Base-by-base conservation (phyloP, 345 rosid genomes). In the Citropsis articulata region DNA sequence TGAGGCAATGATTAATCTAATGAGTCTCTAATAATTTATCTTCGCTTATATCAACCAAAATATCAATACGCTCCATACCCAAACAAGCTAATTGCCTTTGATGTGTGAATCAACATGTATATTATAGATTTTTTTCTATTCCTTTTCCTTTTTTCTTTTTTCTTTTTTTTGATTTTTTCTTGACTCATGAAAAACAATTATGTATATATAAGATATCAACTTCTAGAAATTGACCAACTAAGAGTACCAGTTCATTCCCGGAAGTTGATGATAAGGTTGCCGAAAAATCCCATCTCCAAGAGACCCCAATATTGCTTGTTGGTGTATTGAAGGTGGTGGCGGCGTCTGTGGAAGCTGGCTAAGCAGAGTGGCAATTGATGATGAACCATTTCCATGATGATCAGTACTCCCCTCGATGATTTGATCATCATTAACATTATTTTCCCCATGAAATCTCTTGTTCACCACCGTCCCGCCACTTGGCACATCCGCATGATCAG, bases 221-320 rank as follows among this genome's bases (percentile, higher is more conserved):
- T 64, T 63, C 78, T 69, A 76, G 57, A 38, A 83, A 77, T 79
- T 55, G 69, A 65, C 13, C 50, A 45, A 77, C 78, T 85, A 92
- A 67, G 93, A 72, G 81, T 84, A 90, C 98, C 98, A 93, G 83
- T 91, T 95, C 78, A 93, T 78, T 69, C 94, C 95, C 7, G 91
- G 60, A 61, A 89, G 79, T 73, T 91, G 95, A 75, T 93, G 94
- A 75, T 84, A 89, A 27, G 91, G 84, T 66, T 89, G 88, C 80
- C 93, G 84, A 73, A 84, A 87, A 55, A 83, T 68, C 2, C 88
- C 92, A 57, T 93, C 94, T 6, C 91, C 90, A 21, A 89, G 19
- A 27, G 89, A 73, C 68, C 92, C 96, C 48, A 86, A 24, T 65
- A 79, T 67, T 53, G 89, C 5, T 21, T 89, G 92, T 21, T 82